Base-by-base conservation (phyloP, 2,329 filamentous ascomycete genomes). In the Ceratocystis ficicola region DNA sequence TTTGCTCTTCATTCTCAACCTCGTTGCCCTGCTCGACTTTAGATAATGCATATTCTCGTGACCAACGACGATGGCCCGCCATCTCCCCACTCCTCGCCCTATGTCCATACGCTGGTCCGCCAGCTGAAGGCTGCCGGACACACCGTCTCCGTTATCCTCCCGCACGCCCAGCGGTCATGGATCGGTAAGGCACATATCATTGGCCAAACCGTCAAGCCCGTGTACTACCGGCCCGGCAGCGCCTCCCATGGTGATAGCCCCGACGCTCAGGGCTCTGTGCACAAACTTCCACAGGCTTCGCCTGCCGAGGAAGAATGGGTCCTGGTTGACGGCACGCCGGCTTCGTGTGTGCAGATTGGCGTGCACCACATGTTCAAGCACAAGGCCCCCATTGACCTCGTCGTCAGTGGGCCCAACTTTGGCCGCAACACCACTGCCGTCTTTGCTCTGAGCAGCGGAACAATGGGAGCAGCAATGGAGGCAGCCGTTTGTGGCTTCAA, bases 121-220 rank as follows among this genome's bases (percentile, higher is more conserved):
- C 82, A 83, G 64, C 85, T 94, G 63, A 85, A 90, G 74, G 76
- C 80, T 66, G 85, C 87, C 41, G 91, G 91, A 6, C 93, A 96
- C 76, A 81, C 79, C n/a, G 90, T 97, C 68, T 95, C 90, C 6
- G 92, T 99, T 62, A 88, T 94, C 69, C 83, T 99, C 15, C 94
- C 94, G 1, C 85, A 96, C 74, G 87, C 86, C 5, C 94, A 99
- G 77, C 86, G 93, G 69, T 96, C 91, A 66, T 99, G 94, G 94
- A 97, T 99, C 72, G 92, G 92, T 71, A 99, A 99, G 79, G 94
- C 94, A 2, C 94, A 97, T 76, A 89, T 97, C 72, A 91, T 97
- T 71, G 92, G 92, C 66, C 87, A 93, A 74, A 88, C 89, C 8
- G 83, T 95, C 68, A 90, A 87, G 73, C 91, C 91, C 7, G 81